Evolutionary conservation across 768 basidiomycete species (phyloP), one percentile per base, ranked within the genome.

Genomic region (Suillus bovinus): DNA sequence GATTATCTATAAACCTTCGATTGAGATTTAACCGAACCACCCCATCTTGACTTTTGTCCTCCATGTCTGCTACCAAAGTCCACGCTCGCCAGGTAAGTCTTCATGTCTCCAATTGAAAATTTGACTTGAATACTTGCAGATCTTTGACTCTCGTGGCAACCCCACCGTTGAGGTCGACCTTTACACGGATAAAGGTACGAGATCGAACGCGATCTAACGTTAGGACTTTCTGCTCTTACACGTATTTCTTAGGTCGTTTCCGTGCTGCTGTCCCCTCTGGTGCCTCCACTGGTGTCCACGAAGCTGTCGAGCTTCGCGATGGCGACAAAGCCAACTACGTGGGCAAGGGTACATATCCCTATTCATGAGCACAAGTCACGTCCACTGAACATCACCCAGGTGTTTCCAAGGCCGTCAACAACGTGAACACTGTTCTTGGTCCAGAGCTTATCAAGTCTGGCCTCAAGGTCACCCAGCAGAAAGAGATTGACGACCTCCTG

Each of bases 111-210:
- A 56, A n/a, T 42, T 22, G 8, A 31, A 46, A 41, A 49, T 42
- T 61, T 66, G 65, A 77, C 54, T 61, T 38, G 1, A 42, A 24
- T 60, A 64, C 63, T 49, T 29, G 31, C 72, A 98, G 96, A 96
- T 99, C 87, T 99, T 97, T 77, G 96, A 99, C 85, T 98, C 95
- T 74, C 94, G 96, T 74, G 96, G 95, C 70, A 95, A 98, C 85
- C 94, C 93, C 71, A 96, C 95, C 72, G 93, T 97, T 74, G 95
- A 94, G 80, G 93, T 94, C 75, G 93, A 96, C 76, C 80, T 96
- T 71, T 74, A 84, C 85, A 98, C 96, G 64, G 84, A 73, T 46
- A 94, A 94, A 84, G 95, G 94, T 92, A 71, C 70, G 77, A 49
- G 31, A n/a, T 53, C 27, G 13, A 27, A 39, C 62, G 61, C 55